Evolutionary conservation across 75 land plant genomes (phyloP).

Genomic region (Larix kaempferi): DNA sequence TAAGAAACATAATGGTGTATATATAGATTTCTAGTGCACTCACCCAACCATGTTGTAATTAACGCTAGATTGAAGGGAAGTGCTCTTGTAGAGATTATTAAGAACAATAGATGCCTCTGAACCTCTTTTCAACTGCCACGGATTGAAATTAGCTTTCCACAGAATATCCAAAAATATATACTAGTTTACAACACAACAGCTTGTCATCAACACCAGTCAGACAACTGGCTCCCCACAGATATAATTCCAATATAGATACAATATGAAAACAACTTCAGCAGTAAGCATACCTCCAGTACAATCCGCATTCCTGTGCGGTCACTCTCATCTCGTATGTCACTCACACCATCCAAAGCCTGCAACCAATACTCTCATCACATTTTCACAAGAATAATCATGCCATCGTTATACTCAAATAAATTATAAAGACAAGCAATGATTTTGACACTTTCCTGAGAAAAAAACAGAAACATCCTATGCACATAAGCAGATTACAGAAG

Average conservation of each 20-base stretch:
- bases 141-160: not conserved
- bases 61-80: constrained; percentile 83
- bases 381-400: not conserved
- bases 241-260: no score
- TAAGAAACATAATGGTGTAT: no score
- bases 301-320: constrained; percentile 98
- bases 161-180: not conserved
- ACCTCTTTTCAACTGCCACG: constrained; percentile 78
- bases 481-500: not conserved
- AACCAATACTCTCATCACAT: not conserved
- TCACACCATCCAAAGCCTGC: constrained; percentile 87
- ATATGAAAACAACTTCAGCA: not conserved
- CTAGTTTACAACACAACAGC: not conserved
- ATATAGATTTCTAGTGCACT: constrained; percentile 10
- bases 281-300: constrained; percentile 82
- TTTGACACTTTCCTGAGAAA: not conserved
- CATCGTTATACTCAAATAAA: not conserved
- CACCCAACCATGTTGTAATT: constrained; percentile 99
- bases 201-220: not conserved
- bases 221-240: no score
- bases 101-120: constrained; percentile 75
- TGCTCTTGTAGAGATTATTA: constrained; percentile 80
- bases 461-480: not conserved
- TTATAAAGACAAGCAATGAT: not conserved
- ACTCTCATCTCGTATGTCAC: constrained; percentile 98